phyloP scores from a whole-genome alignment of 371 early-diverging fungal species.

The Lichtheimia ornata region DNA sequence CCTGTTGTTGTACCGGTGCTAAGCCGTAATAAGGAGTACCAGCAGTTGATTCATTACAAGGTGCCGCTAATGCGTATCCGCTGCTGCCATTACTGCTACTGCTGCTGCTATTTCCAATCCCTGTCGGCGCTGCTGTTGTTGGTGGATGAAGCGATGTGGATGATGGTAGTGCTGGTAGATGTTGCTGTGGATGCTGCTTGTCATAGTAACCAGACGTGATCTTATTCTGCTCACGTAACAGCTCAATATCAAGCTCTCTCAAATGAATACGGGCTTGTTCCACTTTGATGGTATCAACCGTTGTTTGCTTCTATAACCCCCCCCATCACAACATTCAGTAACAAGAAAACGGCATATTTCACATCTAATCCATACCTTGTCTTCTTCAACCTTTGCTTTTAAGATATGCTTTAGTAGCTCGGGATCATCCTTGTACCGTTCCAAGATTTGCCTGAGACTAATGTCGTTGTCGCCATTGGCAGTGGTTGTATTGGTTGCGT shows the following conservation, averaged over 20 bases:
- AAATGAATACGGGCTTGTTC: conserved; percentile 42
- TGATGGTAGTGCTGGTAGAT: background rate
- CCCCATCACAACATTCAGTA: background rate
- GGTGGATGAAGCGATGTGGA: conserved; percentile 5
- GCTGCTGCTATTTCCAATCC: too few relatives aligned
- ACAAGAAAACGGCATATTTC: background rate
- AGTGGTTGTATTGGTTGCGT: background rate
- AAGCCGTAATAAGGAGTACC: conserved; percentile 9
- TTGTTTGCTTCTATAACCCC: conserved; percentile 35
- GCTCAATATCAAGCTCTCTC: conserved; percentile 37
- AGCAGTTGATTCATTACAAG: background rate
- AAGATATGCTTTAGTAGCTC: conserved; percentile 46
- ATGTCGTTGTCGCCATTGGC: background rate
- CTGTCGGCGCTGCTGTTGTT: background rate
- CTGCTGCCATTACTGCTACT: too few relatives aligned
- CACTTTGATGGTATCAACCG: conserved; percentile 29
- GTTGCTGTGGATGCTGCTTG: conserved; percentile 1
- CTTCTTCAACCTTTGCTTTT: conserved; percentile 54
- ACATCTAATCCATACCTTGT: conserved; percentile 33
- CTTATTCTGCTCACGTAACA: conserved; percentile 30
- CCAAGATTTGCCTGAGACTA: conserved; percentile 35
- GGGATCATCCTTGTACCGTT: conserved; percentile 37
- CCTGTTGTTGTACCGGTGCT: conserved; percentile 36
- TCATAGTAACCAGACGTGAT: conserved; percentile 3
- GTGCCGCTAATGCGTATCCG: background rate